Conservation (phyloP, 2,329 filamentous ascomycete species). For the Fusarium penzigii region DNA sequence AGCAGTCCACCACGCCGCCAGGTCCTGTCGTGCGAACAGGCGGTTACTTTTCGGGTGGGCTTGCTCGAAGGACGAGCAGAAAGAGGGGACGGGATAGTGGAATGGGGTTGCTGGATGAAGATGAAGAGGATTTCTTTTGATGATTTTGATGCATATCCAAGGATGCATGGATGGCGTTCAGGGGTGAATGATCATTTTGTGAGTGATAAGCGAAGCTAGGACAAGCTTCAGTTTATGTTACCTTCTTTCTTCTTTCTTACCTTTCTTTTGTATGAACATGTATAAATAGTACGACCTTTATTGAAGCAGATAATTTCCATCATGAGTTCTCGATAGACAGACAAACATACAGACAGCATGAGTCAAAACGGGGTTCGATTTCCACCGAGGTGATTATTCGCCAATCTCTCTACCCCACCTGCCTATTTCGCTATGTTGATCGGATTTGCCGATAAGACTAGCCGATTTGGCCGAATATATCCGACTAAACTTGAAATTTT, state of each 20-base stretch:
- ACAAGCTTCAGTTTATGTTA: too few relatives aligned
- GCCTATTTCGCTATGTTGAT: neutral
- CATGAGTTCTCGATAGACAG: too few relatives aligned
- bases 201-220: neutral
- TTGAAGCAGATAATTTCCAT: too few relatives aligned
- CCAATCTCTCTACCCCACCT: neutral
- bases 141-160: neutral
- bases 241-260: too few relatives aligned
- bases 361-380: too few relatives aligned
- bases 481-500: neutral
- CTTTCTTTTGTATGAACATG: constrained; percentile 25
- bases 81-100: constrained; percentile 56
- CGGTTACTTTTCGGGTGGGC: constrained; percentile 27
- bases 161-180: constrained; percentile 11
- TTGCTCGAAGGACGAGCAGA: constrained; percentile 31
- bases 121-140: constrained; percentile 41
- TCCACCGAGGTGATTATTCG: too few relatives aligned
- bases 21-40: constrained; percentile 15
- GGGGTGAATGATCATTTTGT: constrained; percentile 11
- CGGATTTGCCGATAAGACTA: neutral
- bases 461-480: neutral
- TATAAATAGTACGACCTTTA: too few relatives aligned
- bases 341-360: too few relatives aligned
- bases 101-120: constrained; percentile 56
- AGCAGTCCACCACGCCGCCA: constrained; percentile 11